Conservation (phyloP, 2,329 filamentous ascomycete genomes). For the Raffaelea albimanens region DNA sequence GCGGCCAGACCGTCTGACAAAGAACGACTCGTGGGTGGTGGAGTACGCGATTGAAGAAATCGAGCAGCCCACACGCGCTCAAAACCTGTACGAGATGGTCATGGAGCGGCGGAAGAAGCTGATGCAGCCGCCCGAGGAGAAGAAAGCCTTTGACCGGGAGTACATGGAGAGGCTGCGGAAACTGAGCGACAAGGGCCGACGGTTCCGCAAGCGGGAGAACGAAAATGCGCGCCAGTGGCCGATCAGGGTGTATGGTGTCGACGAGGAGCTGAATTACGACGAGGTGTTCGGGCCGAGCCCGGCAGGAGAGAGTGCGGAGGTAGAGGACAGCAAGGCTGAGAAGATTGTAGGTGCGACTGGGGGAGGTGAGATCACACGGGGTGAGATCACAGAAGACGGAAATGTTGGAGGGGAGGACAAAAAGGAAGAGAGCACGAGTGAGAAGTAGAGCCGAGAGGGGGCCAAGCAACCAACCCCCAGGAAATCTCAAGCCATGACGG, state of each 20-base stretch:
- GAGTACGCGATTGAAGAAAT: constrained; percentile 61
- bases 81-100: constrained; percentile 10
- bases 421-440: too few species aligned
- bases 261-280: constrained; percentile 21
- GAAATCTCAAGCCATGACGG: too few species aligned
- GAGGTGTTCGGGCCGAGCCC: constrained; percentile 22
- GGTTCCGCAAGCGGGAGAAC: constrained; percentile 24
- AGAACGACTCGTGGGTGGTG: constrained; percentile 53
- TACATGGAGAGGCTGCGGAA: constrained; percentile 9
- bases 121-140: neutral
- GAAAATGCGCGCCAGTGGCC: constrained; percentile 36
- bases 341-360: too few species aligned
- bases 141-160: constrained; percentile 8
- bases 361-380: too few species aligned
- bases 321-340: neutral
- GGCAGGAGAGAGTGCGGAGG: constrained; percentile 2
- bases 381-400: too few species aligned
- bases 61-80: neutral
- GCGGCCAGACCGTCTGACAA: constrained; percentile 44
- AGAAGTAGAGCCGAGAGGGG: too few species aligned
- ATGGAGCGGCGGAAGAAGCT: constrained; percentile 8
- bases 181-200: constrained; percentile 10
- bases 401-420: too few species aligned
- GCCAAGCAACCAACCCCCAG: too few species aligned
- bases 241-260: constrained; percentile 36